Percentiles rank a stretch among this genome's conserved stretches.
Conservation (phyloP, 1,139 yeast genomes). For the Candida sp. region DNA sequence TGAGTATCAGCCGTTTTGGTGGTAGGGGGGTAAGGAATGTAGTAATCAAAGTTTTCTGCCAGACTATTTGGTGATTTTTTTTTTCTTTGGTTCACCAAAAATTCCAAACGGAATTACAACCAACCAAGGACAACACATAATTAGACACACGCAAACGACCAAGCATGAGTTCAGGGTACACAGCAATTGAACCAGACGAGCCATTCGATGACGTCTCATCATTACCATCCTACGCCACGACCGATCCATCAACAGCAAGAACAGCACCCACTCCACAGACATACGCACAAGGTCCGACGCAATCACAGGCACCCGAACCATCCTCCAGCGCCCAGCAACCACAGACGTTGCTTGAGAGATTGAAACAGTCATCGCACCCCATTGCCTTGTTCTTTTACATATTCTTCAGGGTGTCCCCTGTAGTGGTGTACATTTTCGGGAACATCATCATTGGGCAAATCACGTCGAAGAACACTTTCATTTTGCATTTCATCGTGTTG, state of each 20-base stretch:
- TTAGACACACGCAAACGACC: not conserved
- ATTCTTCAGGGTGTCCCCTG: slow-evolving; percentile 65
- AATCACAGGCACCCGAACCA: slow-evolving; percentile 1
- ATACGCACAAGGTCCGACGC: slow-evolving; percentile 8
- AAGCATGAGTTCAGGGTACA: slow-evolving; percentile 21
- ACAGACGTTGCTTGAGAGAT: slow-evolving; percentile 25
- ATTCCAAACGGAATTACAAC: not conserved
- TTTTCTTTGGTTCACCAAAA: not conserved
- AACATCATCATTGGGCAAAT: slow-evolving; percentile 53
- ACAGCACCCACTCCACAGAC: slow-evolving; percentile 7
- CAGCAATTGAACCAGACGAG: slow-evolving; percentile 35
- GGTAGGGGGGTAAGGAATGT: too few relatives aligned
- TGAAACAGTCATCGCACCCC: slow-evolving; percentile 80
- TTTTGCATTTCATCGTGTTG: slow-evolving; percentile 77
- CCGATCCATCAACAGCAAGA: not conserved
- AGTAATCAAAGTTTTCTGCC: too few relatives aligned
- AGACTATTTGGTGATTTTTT: not conserved
- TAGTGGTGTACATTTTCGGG: slow-evolving; percentile 73
- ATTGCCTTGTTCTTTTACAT: slow-evolving; percentile 71
- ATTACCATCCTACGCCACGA: slow-evolving; percentile 6
- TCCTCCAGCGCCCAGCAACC: slow-evolving; percentile 10
- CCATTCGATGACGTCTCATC: slow-evolving; percentile 12
- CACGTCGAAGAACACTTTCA: slow-evolving; percentile 56
- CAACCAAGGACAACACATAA: not conserved
- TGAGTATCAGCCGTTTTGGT: too few relatives aligned